These are phyloP conservation scores for Penicillium vulpinum DNA, from an alignment of 2,329 filamentous ascomycete genomes.

Conservation along the genomic window DNA sequence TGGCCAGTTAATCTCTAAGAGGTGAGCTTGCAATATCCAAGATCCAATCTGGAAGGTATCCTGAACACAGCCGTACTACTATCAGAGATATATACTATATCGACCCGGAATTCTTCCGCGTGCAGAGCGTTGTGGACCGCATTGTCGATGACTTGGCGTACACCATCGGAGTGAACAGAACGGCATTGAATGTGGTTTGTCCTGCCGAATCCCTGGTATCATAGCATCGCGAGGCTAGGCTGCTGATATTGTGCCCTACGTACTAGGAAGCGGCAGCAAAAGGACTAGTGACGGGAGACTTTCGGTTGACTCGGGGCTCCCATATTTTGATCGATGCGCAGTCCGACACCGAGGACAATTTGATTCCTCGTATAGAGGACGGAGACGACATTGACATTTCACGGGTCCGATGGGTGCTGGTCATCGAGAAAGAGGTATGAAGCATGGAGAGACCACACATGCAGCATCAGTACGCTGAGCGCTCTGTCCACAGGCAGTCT, in stretches of 20 bases:
- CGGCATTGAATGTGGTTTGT: conserved; percentile 58
- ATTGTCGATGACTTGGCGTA: conserved; percentile 62
- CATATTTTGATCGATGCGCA: conserved; percentile 42
- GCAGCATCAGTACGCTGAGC: not conserved
- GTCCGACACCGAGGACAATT: conserved; percentile 44
- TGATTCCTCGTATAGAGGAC: conserved; percentile 53
- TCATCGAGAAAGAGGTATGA: conserved; percentile 65
- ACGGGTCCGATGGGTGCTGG: conserved; percentile 57
- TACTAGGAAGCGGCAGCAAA: conserved; percentile 45
- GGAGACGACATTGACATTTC: conserved; percentile 48
- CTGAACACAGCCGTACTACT: not conserved
- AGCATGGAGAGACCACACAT: not conserved
- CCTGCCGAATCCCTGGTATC: too few species aligned
- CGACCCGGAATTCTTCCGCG: conserved; percentile 60
- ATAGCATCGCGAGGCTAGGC: not conserved
- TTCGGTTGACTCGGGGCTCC: conserved; percentile 26
- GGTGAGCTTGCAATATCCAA: conserved; percentile 40
- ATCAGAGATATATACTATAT: conserved; percentile 64
- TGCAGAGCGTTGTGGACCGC: conserved; percentile 58
- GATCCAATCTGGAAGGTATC: not conserved
- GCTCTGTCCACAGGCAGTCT: conserved; percentile 53
- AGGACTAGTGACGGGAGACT: conserved; percentile 44
- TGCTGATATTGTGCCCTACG: not conserved
- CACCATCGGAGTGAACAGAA: conserved; percentile 58
- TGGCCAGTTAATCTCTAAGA: conserved; percentile 56